phyloP scores from a whole-genome alignment of 169 alveolate species.

The Plasmodium fragile region DNA sequence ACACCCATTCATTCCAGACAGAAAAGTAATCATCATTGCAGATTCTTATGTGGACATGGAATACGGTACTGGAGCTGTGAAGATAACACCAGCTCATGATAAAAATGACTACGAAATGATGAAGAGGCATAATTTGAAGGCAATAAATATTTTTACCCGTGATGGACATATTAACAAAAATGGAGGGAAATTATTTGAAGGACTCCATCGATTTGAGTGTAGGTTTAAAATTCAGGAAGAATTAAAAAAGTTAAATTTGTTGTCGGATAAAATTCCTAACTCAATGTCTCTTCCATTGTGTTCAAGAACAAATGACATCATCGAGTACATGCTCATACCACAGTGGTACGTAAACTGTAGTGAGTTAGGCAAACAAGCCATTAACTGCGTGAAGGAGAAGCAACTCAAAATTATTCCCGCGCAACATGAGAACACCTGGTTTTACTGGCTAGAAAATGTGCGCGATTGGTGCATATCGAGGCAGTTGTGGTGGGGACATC shows the following conservation, averaged over 20 bases:
- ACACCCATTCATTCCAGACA: constrained; percentile 97
- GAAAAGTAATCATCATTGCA: constrained; percentile 95
- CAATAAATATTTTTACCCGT: constrained; percentile 94
- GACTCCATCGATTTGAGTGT: constrained; percentile 96
- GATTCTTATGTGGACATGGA: constrained; percentile 97
- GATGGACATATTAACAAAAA: constrained; percentile 96
- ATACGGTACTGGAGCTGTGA: constrained; percentile 99
- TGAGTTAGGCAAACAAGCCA: constrained; percentile 94
- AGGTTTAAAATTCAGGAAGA: constrained; percentile 94
- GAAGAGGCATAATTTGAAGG: constrained; percentile 93
- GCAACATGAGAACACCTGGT: constrained; percentile 96
- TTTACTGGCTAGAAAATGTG: constrained; percentile 97
- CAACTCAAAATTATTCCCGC: constrained; percentile 95
- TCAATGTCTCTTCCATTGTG: constrained; percentile 98
- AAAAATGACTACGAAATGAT: constrained; percentile 98
- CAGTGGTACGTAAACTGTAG: constrained; percentile 99
- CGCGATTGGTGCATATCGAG: constrained; percentile 99
- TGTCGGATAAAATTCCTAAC: constrained; percentile 91
- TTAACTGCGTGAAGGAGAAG: constrained; percentile 93
- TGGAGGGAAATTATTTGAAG: constrained; percentile 95
- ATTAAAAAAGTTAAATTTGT: constrained; percentile 91
- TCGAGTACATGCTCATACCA: constrained; percentile 98
- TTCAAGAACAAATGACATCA: constrained; percentile 97
- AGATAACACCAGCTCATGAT: constrained; percentile 99
- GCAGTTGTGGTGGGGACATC: constrained; percentile 99